Evolutionary conservation across 1,139 yeast species (phyloP).

Genomic region (Hansenula anomala): DNA sequence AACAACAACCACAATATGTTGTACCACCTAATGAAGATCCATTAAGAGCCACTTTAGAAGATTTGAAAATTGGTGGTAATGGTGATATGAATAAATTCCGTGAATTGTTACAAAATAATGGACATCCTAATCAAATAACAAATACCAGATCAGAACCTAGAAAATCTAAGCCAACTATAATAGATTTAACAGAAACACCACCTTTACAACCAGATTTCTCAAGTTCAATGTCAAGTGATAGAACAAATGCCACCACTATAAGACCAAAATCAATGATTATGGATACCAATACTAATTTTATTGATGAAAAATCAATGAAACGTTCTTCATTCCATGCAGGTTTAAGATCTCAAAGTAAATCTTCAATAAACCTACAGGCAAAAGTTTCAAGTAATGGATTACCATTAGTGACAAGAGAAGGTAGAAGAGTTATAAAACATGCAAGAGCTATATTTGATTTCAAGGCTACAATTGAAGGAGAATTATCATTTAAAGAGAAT

Average conservation of each 20-base stretch:
- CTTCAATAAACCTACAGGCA: constrained; percentile 23
- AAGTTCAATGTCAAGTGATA: constrained; percentile 26
- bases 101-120: constrained; percentile 7
- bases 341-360: constrained; percentile 19
- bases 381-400: constrained; percentile 24
- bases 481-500: constrained; percentile 66
- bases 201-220: constrained; percentile 17
- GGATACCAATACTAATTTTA: constrained; percentile 7
- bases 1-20: constrained; percentile 6
- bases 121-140: neutral
- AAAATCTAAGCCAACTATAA: neutral
- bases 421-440: constrained; percentile 50
- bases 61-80: constrained; percentile 60
- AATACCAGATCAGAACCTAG: neutral
- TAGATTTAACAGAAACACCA: constrained; percentile 3
- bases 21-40: constrained; percentile 32
- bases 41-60: constrained; percentile 57
- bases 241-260: constrained; percentile 17
- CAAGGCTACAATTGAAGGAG: constrained; percentile 76
- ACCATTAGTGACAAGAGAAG: constrained; percentile 36
- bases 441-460: constrained; percentile 70
- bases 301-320: constrained; percentile 22
- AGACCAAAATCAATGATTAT: constrained; percentile 43
- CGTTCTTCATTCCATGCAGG: constrained; percentile 24
- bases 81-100: constrained; percentile 40